phyloP scores from a whole-genome alignment of 2,329 filamentous ascomycete species.

The Cercospora sojina region DNA sequence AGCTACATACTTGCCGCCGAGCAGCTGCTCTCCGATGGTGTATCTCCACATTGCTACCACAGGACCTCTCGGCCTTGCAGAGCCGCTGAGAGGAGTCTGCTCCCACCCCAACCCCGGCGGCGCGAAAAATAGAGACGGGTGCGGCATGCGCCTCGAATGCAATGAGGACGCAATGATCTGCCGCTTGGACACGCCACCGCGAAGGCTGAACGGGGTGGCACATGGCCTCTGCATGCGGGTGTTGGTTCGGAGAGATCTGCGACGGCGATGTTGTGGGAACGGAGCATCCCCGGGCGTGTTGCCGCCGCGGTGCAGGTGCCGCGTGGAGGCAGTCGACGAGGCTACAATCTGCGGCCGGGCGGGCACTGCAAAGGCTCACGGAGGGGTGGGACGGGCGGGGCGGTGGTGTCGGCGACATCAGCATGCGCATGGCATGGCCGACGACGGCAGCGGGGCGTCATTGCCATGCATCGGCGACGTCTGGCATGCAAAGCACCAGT shows the following conservation, averaged over 20 bases:
- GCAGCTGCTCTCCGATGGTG: neutral
- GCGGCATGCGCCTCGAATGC: slow-evolving; percentile 2
- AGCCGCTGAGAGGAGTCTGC: slow-evolving; percentile 14
- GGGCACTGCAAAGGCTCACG: neutral
- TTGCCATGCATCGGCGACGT: neutral
- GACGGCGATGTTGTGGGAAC: neutral
- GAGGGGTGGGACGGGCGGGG: neutral
- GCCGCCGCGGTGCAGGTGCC: slow-evolving; percentile 4
- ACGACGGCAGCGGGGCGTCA: neutral
- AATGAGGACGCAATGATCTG: slow-evolving; percentile 17
- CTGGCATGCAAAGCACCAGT: neutral
- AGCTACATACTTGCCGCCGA: slow-evolving; percentile 18
- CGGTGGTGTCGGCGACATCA: neutral
- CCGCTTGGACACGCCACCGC: slow-evolving; percentile 15
- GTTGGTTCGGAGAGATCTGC: neutral
- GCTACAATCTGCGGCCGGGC: neutral
- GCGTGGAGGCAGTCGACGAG: neutral
- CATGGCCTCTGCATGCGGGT: slow-evolving; percentile 16
- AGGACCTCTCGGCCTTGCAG: slow-evolving; percentile 6
- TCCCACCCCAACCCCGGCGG: slow-evolving; percentile 3
- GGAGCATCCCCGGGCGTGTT: neutral
- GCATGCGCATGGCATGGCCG: too few species aligned
- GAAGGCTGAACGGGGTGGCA: slow-evolving; percentile 16
- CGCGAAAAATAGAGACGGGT: slow-evolving; percentile 18
- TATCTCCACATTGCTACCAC: slow-evolving; percentile 2